Conservation (phyloP, 306 rosid genomes). For the Vigna trinervia region DNA sequence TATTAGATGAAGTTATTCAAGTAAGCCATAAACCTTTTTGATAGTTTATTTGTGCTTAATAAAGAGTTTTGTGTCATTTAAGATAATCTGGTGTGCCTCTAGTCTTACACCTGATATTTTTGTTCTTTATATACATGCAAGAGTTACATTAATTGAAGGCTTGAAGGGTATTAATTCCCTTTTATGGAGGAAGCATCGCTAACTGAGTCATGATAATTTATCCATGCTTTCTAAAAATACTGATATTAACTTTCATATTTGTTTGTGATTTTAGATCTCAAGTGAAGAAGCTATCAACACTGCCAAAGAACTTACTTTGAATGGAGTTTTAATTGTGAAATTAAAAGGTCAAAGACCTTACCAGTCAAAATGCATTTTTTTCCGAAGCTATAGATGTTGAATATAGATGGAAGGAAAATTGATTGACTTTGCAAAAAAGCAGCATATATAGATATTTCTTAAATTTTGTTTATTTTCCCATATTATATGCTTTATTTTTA, state of each 20-base stretch:
- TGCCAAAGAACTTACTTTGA: slow-evolving; percentile 83
- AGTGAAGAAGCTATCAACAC: slow-evolving; percentile 92
- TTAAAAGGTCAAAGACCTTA: no score
- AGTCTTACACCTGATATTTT: background rate
- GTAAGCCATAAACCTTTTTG: slow-evolving; percentile 57
- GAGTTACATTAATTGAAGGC: background rate
- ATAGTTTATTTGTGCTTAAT: slow-evolving; percentile 10
- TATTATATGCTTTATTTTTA: no score
- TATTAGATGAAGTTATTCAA: slow-evolving; percentile 85
- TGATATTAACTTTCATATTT: slow-evolving; percentile 15
- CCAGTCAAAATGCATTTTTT: no score
- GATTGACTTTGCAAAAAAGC: no score
- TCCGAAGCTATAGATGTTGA: no score
- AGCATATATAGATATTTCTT: no score
- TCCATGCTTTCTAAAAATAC: slow-evolving; percentile 10
- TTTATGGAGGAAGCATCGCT: background rate
- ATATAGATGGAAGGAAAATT: no score
- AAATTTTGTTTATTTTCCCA: no score
- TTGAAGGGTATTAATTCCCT: slow-evolving; percentile 9
- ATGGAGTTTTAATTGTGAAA: slow-evolving; percentile 63
- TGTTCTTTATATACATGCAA: background rate
- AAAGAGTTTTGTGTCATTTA: background rate
- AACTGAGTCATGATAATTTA: slow-evolving; percentile 10
- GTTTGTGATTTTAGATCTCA: slow-evolving; percentile 67
- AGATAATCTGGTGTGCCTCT: slow-evolving; percentile 10